A percentile compares a stretch with the other conserved stretches of the same genome.
These are phyloP conservation scores for Seiridium unicorne DNA, from an alignment of 2,329 filamentous ascomycete species.

Conservation along the genomic window DNA sequence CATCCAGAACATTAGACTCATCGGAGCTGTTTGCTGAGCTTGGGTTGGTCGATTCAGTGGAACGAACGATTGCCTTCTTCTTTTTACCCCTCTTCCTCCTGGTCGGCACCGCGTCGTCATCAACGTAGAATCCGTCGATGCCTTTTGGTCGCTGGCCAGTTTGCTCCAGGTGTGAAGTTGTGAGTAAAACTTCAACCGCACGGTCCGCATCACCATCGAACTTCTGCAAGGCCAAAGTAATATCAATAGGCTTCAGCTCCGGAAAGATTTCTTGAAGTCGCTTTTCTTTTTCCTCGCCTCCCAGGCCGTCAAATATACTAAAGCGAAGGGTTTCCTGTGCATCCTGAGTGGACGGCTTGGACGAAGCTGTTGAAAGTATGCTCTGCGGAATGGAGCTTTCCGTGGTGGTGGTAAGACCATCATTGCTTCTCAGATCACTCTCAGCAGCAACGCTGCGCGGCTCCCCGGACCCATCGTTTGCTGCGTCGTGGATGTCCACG, in stretches of 20 bases:
- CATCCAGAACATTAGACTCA: slow-evolving; percentile 8
- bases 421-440: slow-evolving; percentile 25
- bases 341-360: slow-evolving; percentile 20
- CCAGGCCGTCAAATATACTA: slow-evolving; percentile 37
- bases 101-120: slow-evolving; percentile 35
- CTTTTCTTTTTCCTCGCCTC: slow-evolving; percentile 59
- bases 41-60: background rate
- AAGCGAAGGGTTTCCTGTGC: slow-evolving; percentile 22
- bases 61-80: slow-evolving; percentile 22
- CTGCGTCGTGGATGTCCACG: slow-evolving; percentile 16
- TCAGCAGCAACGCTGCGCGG: slow-evolving; percentile 8
- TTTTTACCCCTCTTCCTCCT: slow-evolving; percentile 25
- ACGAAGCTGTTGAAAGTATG: slow-evolving; percentile 19
- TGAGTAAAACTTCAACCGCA: slow-evolving; percentile 79
- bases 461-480: slow-evolving; percentile 9
- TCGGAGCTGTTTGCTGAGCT: slow-evolving; percentile 8
- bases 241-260: slow-evolving; percentile 61
- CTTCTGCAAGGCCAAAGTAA: slow-evolving; percentile 67
- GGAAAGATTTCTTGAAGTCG: slow-evolving; percentile 72
- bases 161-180: slow-evolving; percentile 73
- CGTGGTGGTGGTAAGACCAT: slow-evolving; percentile 22
- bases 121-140: slow-evolving; percentile 76
- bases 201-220: slow-evolving; percentile 63
- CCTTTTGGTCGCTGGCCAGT: slow-evolving; percentile 64
- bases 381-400: slow-evolving; percentile 21